Percentiles rank a stretch among this genome's conserved stretches.
phyloP scores from a whole-genome alignment of 306 rosid genomes.

The Vachellia collinsii region DNA sequence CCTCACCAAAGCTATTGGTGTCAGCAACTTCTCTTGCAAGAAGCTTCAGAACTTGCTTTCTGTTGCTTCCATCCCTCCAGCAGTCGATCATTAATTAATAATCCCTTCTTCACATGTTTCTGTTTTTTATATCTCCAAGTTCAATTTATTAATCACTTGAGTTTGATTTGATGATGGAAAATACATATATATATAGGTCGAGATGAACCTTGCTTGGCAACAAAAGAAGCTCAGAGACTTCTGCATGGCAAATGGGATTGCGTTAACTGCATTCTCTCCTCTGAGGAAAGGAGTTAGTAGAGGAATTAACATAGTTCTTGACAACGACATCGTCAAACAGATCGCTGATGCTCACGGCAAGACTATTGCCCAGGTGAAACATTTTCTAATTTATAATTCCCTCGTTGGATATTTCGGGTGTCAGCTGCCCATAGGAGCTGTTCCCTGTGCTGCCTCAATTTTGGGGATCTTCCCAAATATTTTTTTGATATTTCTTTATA shows the following conservation, averaged over 20 bases:
- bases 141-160: background rate
- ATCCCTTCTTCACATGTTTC: background rate
- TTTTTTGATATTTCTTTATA: too few relatives aligned
- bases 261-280: constrained; percentile 51
- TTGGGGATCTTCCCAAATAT: too few relatives aligned
- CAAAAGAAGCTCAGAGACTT: constrained; percentile 46
- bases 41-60: constrained; percentile 67
- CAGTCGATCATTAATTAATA: constrained; percentile 51
- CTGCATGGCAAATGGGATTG: constrained; percentile 46
- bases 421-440: too few relatives aligned
- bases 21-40: constrained; percentile 74
- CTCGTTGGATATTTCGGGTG: too few relatives aligned
- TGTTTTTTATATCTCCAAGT: background rate
- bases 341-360: constrained; percentile 48
- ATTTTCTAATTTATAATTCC: background rate
- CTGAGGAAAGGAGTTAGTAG: constrained; percentile 50
- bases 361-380: constrained; percentile 47
- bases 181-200: constrained; percentile 33
- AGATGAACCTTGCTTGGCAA: constrained; percentile 51
- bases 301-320: constrained; percentile 46
- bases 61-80: constrained; percentile 67
- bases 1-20: constrained; percentile 85
- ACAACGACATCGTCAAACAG: constrained; percentile 49
- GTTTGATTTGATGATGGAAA: background rate
- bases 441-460: too few relatives aligned